Conservation (phyloP, 768 basidiomycete genomes). For the Xerocomellus chrysenteron region DNA sequence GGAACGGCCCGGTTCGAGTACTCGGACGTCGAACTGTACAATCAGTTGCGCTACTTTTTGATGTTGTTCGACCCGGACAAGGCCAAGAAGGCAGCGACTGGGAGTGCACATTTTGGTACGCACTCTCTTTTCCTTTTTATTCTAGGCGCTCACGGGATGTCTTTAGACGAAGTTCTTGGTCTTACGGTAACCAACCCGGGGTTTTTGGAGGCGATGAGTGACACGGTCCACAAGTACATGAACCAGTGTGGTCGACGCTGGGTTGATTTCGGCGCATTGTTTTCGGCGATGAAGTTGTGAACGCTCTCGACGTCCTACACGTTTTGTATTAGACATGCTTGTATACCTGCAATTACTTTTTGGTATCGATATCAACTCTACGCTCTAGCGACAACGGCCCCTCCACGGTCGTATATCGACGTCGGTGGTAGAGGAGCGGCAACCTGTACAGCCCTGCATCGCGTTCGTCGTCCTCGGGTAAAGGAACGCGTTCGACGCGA, state of each 20-base stretch:
- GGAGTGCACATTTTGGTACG: constrained; percentile 43
- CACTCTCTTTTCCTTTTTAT: background rate
- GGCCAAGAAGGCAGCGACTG: constrained; percentile 51
- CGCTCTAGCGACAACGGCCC: constrained; percentile 8
- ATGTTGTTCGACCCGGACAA: constrained; percentile 76
- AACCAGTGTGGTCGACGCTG: constrained; percentile 85
- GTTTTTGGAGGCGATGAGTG: constrained; percentile 52
- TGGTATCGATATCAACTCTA: constrained; percentile 6
- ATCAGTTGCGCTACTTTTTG: constrained; percentile 82
- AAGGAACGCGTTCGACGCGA: constrained; percentile 48
- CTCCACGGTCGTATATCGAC: constrained; percentile 53
- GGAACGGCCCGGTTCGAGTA: constrained; percentile 51
- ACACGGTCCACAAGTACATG: constrained; percentile 75
- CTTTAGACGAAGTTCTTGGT: constrained; percentile 53
- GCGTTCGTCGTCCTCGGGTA: constrained; percentile 16
- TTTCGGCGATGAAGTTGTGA: constrained; percentile 76
- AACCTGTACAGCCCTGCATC: constrained; percentile 32
- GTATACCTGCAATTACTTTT: constrained; percentile 3
- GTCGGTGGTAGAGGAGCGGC: constrained; percentile 66
- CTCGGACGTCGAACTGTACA: constrained; percentile 80
- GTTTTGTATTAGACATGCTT: constrained; percentile 5
- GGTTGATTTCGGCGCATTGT: constrained; percentile 79
- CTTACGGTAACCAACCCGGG: constrained; percentile 49
- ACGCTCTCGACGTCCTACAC: background rate
- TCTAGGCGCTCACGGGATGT: background rate